Percentiles rank a stretch among this genome's conserved stretches.
These are phyloP conservation scores for Termitomyces eurrhizus DNA, from an alignment of 768 basidiomycete genomes.

Conservation along the genomic window DNA sequence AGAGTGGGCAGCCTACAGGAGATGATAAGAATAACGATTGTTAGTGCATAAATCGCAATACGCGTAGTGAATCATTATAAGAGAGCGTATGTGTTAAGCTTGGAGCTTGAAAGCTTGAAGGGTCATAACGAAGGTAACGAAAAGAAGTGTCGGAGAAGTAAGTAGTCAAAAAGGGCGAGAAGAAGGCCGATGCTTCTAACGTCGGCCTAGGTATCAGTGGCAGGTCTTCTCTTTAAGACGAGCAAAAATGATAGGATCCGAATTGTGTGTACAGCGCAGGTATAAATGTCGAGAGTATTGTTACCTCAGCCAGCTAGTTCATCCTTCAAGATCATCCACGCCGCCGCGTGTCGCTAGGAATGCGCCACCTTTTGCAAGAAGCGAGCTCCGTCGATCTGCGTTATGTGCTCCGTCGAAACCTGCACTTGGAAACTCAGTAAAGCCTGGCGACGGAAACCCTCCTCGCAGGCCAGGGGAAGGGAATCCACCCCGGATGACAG, in stretches of 20 bases:
- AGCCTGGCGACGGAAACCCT: conserved; percentile 9
- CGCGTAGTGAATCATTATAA: not conserved
- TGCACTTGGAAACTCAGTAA: conserved; percentile 2
- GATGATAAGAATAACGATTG: not conserved
- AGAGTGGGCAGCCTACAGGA: not conserved
- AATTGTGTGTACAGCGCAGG: not conserved
- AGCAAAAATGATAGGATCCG: conserved; percentile 1
- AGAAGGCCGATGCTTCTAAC: not conserved
- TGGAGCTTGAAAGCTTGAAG: not conserved
- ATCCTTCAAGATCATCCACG: conserved; percentile 6
- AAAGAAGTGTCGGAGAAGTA: not conserved
- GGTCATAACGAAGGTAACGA: not conserved
- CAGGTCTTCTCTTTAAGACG: conserved; percentile 10
- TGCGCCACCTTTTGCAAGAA: conserved; percentile 15
- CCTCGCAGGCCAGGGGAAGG: conserved; percentile 7
- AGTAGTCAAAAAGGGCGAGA: not conserved
- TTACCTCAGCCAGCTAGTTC: not conserved
- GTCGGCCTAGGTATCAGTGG: not conserved
- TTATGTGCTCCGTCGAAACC: conserved; percentile 9
- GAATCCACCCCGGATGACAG: conserved; percentile 5
- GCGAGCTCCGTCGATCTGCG: conserved; percentile 10
- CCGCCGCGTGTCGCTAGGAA: conserved; percentile 18
- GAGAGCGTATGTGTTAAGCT: not conserved
- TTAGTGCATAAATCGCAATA: not conserved
- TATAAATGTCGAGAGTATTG: not conserved